Evolutionary conservation across 257 asterid genomes (phyloP), one percentile per base, ranked within the genome.

Genomic region (Solanum boliviense): DNA sequence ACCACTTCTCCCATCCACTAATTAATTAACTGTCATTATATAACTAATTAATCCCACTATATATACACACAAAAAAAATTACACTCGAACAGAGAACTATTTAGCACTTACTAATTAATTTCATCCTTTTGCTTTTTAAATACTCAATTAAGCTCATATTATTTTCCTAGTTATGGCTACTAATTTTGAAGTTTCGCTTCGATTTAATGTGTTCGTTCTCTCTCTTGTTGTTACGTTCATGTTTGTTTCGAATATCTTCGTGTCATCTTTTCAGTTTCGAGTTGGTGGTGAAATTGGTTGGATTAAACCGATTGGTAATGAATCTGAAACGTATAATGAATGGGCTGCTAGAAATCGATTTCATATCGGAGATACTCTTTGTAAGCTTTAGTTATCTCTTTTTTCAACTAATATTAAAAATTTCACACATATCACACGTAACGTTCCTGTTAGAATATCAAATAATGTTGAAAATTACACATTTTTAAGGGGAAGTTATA

Each of bases 341-440:
- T 96, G 98, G 98, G 98, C 98, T 27, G 89, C 95, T 8, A 90
- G 81, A 86, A 93, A 91, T 90, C 83, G 98, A 16, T 95, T 96
- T 92, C 95, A 75, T 70, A 87, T 96, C 75, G 94, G 98, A 31
- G 98, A 96, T 70, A 31, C 95, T 15, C 76, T 96, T 87, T 56
- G 98, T 94, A 89, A 93, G 93, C 20, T 89, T 44, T 23, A 82
- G 13, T 56, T 18, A 29, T 44, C 13, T 32, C 58, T 9, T 18
- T 71, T 73, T 15, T 27, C 6, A 16, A 46, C 20, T 62, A 25
- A 67, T 68, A 68, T 31, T 27, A 27, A 25, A 67, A 67, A 67
- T 5, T 27, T n/a, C 20, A 13, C 6, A 15, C 56, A 4, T 46
- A 46, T 46, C 56, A 13, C 56, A 62, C 3, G 16, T 25, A 27